Percentiles rank a stretch among this genome's conserved stretches.
Evolutionary conservation across 192 early-diverging fungal genomes (phyloP).

Genomic region (Coemansia sp.): DNA sequence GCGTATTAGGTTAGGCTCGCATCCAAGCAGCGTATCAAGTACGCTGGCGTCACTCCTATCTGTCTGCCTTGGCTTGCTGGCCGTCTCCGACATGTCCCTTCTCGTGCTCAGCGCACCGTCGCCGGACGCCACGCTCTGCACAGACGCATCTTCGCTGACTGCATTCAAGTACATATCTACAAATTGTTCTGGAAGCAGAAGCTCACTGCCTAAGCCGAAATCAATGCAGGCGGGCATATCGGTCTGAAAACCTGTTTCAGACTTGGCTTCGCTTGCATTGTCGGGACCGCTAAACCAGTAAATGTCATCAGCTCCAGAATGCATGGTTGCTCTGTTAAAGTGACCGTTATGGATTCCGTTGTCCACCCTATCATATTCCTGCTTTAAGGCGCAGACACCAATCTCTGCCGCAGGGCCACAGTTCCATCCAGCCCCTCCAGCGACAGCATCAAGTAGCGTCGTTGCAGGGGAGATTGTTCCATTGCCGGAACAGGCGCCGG

Average conservation of each 20-base stretch:
- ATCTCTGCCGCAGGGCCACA: too few relatives aligned
- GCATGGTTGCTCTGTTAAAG: too few relatives aligned
- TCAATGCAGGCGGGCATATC: neutral
- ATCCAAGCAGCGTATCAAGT: slow-evolving; percentile 2
- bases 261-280: neutral
- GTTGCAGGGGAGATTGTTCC: slow-evolving; percentile 1
- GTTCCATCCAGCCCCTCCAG: too few relatives aligned
- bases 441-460: slow-evolving; percentile 3
- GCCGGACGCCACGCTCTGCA: neutral
- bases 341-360: too few relatives aligned
- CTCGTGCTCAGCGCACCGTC: neutral
- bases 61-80: neutral
- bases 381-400: too few relatives aligned
- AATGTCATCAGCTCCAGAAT: neutral
- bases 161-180: slow-evolving; percentile 1
- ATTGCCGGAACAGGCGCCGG: neutral
- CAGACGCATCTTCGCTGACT: neutral
- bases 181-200: slow-evolving; percentile 1
- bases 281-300: slow-evolving; percentile 6
- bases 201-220: neutral
- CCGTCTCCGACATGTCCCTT: neutral
- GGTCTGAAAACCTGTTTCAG: neutral
- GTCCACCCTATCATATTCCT: too few relatives aligned
- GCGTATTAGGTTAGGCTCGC: slow-evolving; percentile 41
- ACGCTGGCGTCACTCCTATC: neutral